Evolutionary conservation across 371 early-diverging fungal species (phyloP).

Genomic region (Amoeboaphelidium protococcarum): DNA sequence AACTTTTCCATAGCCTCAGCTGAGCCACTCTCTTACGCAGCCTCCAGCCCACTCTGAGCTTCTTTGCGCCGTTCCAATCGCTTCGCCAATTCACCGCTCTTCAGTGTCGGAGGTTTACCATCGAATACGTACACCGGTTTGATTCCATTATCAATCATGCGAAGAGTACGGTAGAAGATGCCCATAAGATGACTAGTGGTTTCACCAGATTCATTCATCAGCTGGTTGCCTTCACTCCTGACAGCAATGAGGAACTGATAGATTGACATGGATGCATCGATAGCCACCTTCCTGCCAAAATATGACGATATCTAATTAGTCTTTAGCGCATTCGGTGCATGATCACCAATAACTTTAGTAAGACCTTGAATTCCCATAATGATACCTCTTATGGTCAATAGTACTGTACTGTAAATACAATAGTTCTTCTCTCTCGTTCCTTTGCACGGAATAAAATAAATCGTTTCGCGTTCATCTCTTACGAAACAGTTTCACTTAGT

Average conservation of each 20-base stretch:
- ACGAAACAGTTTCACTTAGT: too few species aligned
- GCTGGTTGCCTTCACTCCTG: conserved; percentile 65
- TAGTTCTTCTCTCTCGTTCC: too few species aligned
- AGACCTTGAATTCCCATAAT: conserved; percentile 73
- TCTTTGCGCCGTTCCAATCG: conserved; percentile 38
- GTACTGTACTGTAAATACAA: too few species aligned
- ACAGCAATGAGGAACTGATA: conserved; percentile 99
- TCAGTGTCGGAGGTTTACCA: conserved; percentile 90
- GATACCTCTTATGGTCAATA: not conserved
- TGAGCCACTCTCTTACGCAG: conserved; percentile 39
- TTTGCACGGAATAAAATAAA: too few species aligned
- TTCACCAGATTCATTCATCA: conserved; percentile 68
- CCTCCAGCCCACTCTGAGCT: conserved; percentile 21
- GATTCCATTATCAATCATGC: conserved; percentile 93
- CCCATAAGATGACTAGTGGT: conserved; percentile 97
- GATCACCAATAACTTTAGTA: conserved; percentile 77
- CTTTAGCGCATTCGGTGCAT: conserved; percentile 58
- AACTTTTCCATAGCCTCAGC: conserved; percentile 67
- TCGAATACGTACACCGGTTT: conserved; percentile 98
- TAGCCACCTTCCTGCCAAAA: conserved; percentile 89
- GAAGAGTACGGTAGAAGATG: conserved; percentile 93
- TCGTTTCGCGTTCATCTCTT: too few species aligned
- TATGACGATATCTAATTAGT: conserved; percentile 62
- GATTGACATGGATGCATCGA: conserved; percentile 93
- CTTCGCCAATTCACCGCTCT: conserved; percentile 80